phyloP scores from a whole-genome alignment of 2,329 filamentous ascomycete species.

The Diplocarpon rosae region DNA sequence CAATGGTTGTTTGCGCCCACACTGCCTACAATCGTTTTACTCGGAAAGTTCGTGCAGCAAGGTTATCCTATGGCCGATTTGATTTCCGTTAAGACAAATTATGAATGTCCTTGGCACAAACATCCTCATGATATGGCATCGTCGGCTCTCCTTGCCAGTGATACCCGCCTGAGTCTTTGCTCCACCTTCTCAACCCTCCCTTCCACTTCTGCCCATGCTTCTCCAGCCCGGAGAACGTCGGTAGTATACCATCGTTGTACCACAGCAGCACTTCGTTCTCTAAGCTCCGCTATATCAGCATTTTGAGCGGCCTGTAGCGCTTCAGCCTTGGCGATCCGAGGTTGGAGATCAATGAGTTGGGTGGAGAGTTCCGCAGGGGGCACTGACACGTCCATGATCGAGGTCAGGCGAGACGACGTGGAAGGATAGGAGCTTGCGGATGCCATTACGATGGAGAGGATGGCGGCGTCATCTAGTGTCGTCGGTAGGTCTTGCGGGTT shows the following conservation, averaged over 20 bases:
- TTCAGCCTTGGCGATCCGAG: constrained; percentile 25
- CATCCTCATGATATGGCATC: constrained; percentile 23
- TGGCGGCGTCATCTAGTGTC: constrained; percentile 19
- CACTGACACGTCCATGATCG: constrained; percentile 25
- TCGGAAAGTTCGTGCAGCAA: too few relatives aligned
- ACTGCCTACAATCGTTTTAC: too few relatives aligned
- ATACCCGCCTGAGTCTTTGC: constrained; percentile 18
- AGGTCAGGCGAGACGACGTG: constrained; percentile 27
- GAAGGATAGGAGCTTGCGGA: constrained; percentile 26
- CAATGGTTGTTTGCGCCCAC: too few relatives aligned
- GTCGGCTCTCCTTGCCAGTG: constrained; percentile 15
- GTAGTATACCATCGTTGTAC: constrained; percentile 26
- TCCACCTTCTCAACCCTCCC: constrained; percentile 24
- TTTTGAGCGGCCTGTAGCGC: constrained; percentile 24
- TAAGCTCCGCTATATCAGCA: constrained; percentile 22
- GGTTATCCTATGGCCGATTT: too few relatives aligned
- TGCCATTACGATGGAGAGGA: constrained; percentile 25
- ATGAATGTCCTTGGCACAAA: too few relatives aligned
- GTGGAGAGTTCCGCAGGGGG: constrained; percentile 24
- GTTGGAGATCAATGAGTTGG: constrained; percentile 26
- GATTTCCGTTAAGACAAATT: too few relatives aligned
- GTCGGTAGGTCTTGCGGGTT: constrained; percentile 19
- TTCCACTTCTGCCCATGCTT: constrained; percentile 27
- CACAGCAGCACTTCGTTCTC: constrained; percentile 23
- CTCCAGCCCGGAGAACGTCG: constrained; percentile 23